A percentile compares a stretch with the other conserved stretches of the same genome.
These are phyloP conservation scores for Herpetomonas samuelpessoai DNA, from an alignment of 208 protist genomes.

Conservation along the genomic window DNA sequence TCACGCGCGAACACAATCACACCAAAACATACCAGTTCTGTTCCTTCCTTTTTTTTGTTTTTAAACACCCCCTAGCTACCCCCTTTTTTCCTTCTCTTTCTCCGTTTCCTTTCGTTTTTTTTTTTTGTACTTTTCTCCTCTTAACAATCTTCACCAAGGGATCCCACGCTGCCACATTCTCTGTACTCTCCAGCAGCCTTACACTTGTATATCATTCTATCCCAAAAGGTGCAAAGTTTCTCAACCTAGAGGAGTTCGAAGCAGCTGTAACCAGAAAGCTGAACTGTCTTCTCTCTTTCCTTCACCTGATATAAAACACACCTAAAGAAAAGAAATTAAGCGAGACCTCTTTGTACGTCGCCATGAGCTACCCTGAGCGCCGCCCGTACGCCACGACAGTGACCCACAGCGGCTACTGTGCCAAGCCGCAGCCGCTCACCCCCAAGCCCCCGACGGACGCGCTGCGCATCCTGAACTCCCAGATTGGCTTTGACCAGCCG, in stretches of 20 bases:
- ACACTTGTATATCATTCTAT: too few species aligned
- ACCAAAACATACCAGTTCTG: too few species aligned
- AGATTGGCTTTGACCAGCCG: constrained; percentile 55
- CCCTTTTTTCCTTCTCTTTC: constrained; percentile 17
- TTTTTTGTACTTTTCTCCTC: constrained; percentile 20
- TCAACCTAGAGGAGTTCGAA: too few species aligned
- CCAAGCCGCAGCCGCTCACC: constrained; percentile 30
- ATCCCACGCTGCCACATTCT: too few species aligned
- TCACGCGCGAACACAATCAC: too few species aligned
- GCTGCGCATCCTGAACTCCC: constrained; percentile 48
- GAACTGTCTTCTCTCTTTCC: constrained; percentile 3
- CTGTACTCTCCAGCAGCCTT: too few species aligned
- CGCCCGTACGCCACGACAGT: constrained; percentile 65
- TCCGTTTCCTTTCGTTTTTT: constrained; percentile 10
- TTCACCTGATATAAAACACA: constrained; percentile 12
- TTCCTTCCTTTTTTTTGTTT: too few species aligned
- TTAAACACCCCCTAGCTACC: too few species aligned
- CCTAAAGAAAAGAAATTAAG: constrained; percentile 14
- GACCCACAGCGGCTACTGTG: constrained; percentile 58
- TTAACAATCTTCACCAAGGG: background rate
- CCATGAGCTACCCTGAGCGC: constrained; percentile 53
- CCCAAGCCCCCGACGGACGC: constrained; percentile 49
- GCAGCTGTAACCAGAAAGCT: background rate
- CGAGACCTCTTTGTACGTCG: background rate
- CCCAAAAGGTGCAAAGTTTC: too few species aligned